Base-by-base conservation (phyloP, 2,329 filamentous ascomycete genomes). In the Aspergillus sp. region DNA sequence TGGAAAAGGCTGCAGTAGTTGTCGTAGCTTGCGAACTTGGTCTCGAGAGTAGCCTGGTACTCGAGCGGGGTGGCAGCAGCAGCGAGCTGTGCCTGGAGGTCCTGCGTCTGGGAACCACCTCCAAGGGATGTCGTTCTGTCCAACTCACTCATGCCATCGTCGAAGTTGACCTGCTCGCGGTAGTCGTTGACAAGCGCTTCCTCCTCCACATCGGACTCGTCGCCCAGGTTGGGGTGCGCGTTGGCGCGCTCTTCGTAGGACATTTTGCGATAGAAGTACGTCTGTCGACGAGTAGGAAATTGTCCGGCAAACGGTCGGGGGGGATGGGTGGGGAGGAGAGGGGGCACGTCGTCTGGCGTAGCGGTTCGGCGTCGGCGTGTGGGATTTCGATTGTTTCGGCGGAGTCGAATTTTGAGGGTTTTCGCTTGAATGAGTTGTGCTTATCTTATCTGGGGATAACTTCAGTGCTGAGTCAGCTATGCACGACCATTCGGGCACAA, bases 1-100 rank as follows among this genome's bases (percentile, higher is more conserved):
- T 99, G 95, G 84, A 99, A 99, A 71, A 99, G 84, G 80, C 91
- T 97, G 89, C 95, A 99, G 86, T 99, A 99, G 78, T 92, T 91
- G 82, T 99, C 95, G 85, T 99, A 99, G 83, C 93, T 97, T 79
- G 92, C 89, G 82, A 98, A 97, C 83, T 98, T 98, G 78, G 91
- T 91, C 80, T 98, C 95, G 59, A 99, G 86, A 36, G 93, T 91
- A 51, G 95, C 95, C 74, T 95, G 92, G 80, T 96, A 98, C 77
- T 99, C 95, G 68, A 99, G 85, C 55, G 95, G 95, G 73, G 95
- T 94, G 66, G 95, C 95, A 62, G 95, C 95, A 67, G 93, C 92
- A 67, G 89, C 89, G 65, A 99, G 85, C 77, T 95, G 91, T 65
- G 91, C 90, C 82, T 98, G 93, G 72, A 99, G 91, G 76, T 98